Evolutionary conservation across 192 early-diverging fungal genomes (phyloP).

Genomic region (Backusella mclennaniae): DNA sequence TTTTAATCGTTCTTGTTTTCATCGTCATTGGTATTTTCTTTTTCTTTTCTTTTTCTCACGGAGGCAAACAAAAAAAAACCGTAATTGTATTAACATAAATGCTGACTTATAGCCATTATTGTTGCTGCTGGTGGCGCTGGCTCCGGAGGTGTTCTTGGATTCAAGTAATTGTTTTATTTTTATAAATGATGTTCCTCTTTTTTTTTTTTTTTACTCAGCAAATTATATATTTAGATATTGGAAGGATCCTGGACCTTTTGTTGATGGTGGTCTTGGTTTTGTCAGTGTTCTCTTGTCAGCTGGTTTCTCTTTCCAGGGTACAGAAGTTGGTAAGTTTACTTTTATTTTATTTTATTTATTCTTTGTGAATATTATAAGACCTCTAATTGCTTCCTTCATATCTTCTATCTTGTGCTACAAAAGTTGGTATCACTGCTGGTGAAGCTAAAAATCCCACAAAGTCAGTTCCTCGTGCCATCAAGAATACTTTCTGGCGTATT

Average conservation of each 20-base stretch:
- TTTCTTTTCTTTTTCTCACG: background rate
- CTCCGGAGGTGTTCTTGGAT: slow-evolving; percentile 44
- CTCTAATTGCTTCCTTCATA: background rate
- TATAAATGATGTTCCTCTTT: background rate
- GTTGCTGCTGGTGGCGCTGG: slow-evolving; percentile 62
- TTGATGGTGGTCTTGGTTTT: slow-evolving; percentile 53
- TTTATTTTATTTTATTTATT: no score
- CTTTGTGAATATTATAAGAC: background rate
- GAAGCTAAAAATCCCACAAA: slow-evolving; percentile 86
- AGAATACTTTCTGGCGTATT: slow-evolving; percentile 84
- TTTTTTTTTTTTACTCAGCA: background rate
- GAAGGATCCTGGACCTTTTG: slow-evolving; percentile 63
- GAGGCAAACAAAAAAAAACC: no score
- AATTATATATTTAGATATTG: slow-evolving; percentile 53
- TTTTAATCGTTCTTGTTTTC: slow-evolving; percentile 74
- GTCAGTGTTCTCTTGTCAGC: slow-evolving; percentile 69
- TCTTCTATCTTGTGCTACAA: background rate
- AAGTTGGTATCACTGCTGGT: slow-evolving; percentile 85
- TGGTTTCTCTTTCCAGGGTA: slow-evolving; percentile 84
- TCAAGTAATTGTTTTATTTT: slow-evolving; percentile 18
- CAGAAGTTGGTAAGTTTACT: slow-evolving; percentile 61
- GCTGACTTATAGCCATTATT: slow-evolving; percentile 40
- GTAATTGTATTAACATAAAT: background rate
- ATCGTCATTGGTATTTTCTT: slow-evolving; percentile 52
- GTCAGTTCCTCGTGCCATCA: slow-evolving; percentile 68